Conservation (phyloP, 768 basidiomycete genomes). For the Trametes coccinea region DNA sequence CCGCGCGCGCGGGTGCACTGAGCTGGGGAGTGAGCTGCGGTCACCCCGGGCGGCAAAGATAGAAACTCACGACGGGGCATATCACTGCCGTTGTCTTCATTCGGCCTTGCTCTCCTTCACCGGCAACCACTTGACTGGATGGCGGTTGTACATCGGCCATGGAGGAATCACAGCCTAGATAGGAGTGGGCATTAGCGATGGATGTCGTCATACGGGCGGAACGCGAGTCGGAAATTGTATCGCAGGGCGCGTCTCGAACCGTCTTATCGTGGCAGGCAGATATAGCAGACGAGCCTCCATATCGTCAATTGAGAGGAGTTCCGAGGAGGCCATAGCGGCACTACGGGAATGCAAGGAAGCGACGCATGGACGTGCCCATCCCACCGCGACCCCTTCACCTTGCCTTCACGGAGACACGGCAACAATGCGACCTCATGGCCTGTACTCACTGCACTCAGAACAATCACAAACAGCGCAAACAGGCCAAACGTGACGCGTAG, state of each 20-base stretch:
- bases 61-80: neutral
- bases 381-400: too few relatives aligned
- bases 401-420: too few relatives aligned
- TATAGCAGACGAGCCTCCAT: too few relatives aligned
- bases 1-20: neutral
- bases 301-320: too few relatives aligned
- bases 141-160: slow-evolving; percentile 65
- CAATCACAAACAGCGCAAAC: slow-evolving; percentile 37
- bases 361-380: neutral
- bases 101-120: slow-evolving; percentile 33
- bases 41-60: neutral
- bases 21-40: slow-evolving; percentile 1
- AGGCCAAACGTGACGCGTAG: slow-evolving; percentile 52
- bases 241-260: neutral
- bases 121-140: slow-evolving; percentile 65
- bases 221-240: neutral
- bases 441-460: slow-evolving; percentile 18
- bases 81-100: neutral
- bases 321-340: too few relatives aligned
- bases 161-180: slow-evolving; percentile 62
- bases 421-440: neutral
- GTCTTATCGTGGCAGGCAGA: neutral
- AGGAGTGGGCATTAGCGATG: slow-evolving; percentile 3
- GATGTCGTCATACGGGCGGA: slow-evolving; percentile 3
- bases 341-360: neutral